Conservation (phyloP, 768 basidiomycete genomes). For the Clavaria fumosa region DNA sequence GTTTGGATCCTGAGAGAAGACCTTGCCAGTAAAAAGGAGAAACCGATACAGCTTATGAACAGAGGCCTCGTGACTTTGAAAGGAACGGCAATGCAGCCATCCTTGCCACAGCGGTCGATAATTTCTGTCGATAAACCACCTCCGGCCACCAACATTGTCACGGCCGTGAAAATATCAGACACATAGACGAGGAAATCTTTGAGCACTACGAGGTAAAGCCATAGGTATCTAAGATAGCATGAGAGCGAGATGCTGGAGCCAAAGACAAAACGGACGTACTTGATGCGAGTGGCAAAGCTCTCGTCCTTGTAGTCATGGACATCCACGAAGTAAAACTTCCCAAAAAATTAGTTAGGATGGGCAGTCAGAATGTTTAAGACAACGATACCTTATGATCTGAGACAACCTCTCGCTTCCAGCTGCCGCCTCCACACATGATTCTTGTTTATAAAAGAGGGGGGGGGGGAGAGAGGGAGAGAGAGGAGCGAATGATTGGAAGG, state of each 20-base stretch:
- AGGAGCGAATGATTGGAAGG: constrained; percentile 14
- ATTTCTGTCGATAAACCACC: constrained; percentile 86
- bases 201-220: constrained; percentile 84
- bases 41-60: constrained; percentile 95
- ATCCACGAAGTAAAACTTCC: constrained; percentile 93
- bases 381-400: constrained; percentile 83
- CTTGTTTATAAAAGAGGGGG: constrained; percentile 13
- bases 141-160: constrained; percentile 92
- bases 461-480: constrained; percentile 12
- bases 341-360: neutral
- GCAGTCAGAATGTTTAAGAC: neutral
- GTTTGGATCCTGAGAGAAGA: neutral
- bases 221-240: constrained; percentile 52
- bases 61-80: constrained; percentile 90
- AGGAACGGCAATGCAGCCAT: constrained; percentile 70
- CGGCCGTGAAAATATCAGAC: constrained; percentile 93
- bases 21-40: constrained; percentile 87
- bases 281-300: constrained; percentile 72
- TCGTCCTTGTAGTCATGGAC: constrained; percentile 84
- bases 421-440: constrained; percentile 58
- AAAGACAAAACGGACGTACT: constrained; percentile 31
- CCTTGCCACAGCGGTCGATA: constrained; percentile 56
- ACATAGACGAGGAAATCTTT: constrained; percentile 95
- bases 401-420: constrained; percentile 95
- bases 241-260: neutral